Evolutionary conservation across 129 eudicot genomes (phyloP).

Genomic region (Escallonia herrerae): DNA sequence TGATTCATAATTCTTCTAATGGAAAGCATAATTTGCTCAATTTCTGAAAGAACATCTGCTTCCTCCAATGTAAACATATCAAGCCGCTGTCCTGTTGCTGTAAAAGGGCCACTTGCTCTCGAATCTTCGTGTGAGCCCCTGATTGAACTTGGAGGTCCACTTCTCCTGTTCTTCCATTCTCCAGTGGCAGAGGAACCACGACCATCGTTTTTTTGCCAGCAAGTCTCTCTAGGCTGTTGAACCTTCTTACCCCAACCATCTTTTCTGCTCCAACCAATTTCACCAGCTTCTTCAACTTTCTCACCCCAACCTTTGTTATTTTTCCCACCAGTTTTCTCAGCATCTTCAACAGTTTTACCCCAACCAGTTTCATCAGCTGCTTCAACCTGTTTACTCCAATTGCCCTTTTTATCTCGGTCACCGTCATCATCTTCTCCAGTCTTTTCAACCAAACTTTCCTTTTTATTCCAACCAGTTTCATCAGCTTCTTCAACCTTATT

Average conservation of each 20-base stretch:
- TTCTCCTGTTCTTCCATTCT: slow-evolving; percentile 49
- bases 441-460: slow-evolving; percentile 19
- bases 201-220: slow-evolving; percentile 38
- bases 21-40: slow-evolving; percentile 53
- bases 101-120: slow-evolving; percentile 18
- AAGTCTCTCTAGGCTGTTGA: slow-evolving; percentile 17
- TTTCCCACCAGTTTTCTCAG: slow-evolving; percentile 3
- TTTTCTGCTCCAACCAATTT: not conserved
- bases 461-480: slow-evolving; percentile 21
- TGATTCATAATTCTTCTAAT: slow-evolving; percentile 58
- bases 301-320: not conserved
- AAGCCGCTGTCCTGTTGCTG: slow-evolving; percentile 43
- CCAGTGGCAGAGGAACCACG: slow-evolving; percentile 52
- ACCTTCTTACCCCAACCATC: slow-evolving; percentile 31
- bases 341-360: slow-evolving; percentile 4
- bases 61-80: slow-evolving; percentile 69
- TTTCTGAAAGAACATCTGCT: slow-evolving; percentile 52
- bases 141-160: slow-evolving; percentile 22
- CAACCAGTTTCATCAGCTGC: slow-evolving; percentile 1
- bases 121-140: slow-evolving; percentile 36
- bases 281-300: not conserved
- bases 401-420: slow-evolving; percentile 11
- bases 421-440: slow-evolving; percentile 7
- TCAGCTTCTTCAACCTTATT: slow-evolving; percentile 10
- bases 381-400: not conserved